phyloP scores from a whole-genome alignment of 164 flowering plant species.

The Cinnamomum micranthum region DNA sequence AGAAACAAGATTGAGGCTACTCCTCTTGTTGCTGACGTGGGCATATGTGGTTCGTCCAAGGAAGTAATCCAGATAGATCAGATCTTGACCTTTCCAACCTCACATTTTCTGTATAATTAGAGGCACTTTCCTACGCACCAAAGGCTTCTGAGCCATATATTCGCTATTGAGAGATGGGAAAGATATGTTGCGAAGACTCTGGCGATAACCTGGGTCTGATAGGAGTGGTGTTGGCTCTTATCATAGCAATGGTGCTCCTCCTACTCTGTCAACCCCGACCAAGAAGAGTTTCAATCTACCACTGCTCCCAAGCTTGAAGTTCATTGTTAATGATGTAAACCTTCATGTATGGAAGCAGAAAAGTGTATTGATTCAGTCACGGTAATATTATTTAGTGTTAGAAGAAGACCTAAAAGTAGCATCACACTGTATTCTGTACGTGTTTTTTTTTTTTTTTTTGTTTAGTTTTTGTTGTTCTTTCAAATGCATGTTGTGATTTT shows the following conservation, averaged over 20 bases:
- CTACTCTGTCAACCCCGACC: conserved; percentile 7
- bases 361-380: neutral
- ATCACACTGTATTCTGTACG: too few relatives aligned
- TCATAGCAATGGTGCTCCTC: conserved; percentile 8
- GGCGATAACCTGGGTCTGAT: neutral
- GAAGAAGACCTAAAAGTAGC: too few relatives aligned
- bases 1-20: too few relatives aligned
- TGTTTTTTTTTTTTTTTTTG: too few relatives aligned
- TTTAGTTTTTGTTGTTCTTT: neutral
- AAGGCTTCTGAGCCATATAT: too few relatives aligned
- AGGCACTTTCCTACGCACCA: too few relatives aligned
- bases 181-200: conserved; percentile 1
- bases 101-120: too few relatives aligned
- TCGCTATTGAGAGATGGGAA: neutral
- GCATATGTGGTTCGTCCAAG: neutral
- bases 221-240: conserved; percentile 4
- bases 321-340: neutral
- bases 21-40: neutral
- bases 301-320: neutral
- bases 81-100: neutral
- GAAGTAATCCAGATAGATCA: neutral
- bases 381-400: neutral
- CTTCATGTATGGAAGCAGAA: neutral
- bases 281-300: conserved; percentile 3
- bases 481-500: neutral